Evolutionary conservation across 78 protist species (phyloP), one percentile per base, ranked within the genome.

Genomic region (Tieghemostelium lacteum): DNA sequence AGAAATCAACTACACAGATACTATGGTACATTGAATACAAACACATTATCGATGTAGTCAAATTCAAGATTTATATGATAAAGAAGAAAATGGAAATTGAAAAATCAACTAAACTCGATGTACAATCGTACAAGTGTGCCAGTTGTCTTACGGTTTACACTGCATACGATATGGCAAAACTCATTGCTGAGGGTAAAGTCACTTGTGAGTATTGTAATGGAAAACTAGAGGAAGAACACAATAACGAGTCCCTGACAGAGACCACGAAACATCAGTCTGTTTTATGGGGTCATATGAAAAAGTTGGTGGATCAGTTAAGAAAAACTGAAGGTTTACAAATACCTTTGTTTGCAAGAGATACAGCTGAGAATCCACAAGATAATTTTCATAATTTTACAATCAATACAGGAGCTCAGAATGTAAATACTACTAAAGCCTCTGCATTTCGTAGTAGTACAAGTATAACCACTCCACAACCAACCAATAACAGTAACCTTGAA

Each of bases 21-120:
- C 77, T 80, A n/a, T 80, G 89, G 89, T 80, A 67, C 39, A n/a
- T 80, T 4, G 89, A 80, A 40, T 80, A 80, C 40, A 80, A 54
- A 40, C 57, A 42, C 20, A 50, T 80, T 22, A 80, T 80, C 7
- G 76, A 80, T 69, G 55, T 80, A 5, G 67, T 80, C 3, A 80
- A 80, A 55, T 67, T 31, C 49, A 50, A 69, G 42, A 22, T 80
- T 16, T 80, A 57, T 33, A 80, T 65, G 89, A 28, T 80, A 24
- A 17, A 73, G 10, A 66, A 67, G 61, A 80, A 57, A 42, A 66
- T 80, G 45, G 89, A 80, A 3, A 60, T 33, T 10, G 61, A 55
- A 22, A 80, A 80, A 39, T 49, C 65, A 52, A 55, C 66, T 36
- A 69, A 66, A 50, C 20, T 69, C 6, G 89, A 80, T 60, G 55